Evolutionary conservation across 495 filamentous ascomycete genomes (phyloP).

Genomic region (Cercophora samala): DNA sequence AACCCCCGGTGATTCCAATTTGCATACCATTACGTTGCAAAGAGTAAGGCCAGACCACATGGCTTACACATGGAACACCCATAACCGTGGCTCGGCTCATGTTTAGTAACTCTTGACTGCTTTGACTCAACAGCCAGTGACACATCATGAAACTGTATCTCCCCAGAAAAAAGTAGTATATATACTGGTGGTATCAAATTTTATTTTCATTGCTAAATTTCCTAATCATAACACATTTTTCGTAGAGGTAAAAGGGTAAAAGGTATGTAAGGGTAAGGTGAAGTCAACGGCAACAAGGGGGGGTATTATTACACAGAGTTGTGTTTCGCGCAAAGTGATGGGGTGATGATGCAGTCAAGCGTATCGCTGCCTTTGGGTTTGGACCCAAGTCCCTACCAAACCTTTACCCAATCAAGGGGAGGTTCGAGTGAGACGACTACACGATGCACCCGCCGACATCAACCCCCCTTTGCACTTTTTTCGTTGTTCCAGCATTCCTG

Average conservation of each 20-base stretch:
- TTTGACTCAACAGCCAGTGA: neutral
- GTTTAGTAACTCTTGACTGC: no score
- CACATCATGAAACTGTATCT: neutral
- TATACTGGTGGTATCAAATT: constrained; percentile 1
- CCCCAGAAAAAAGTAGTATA: neutral
- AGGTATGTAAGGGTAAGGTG: neutral
- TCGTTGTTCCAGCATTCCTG: constrained; percentile 1
- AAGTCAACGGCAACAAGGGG: neutral
- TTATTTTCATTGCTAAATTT: neutral
- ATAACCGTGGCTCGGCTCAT: neutral
- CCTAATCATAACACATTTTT: neutral
- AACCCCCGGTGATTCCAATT: neutral
- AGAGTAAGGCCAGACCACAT: neutral
- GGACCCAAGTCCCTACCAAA: neutral
- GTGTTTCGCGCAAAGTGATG: neutral
- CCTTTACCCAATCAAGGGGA: neutral
- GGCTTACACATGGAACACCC: neutral
- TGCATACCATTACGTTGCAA: neutral
- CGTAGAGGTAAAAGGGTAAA: neutral
- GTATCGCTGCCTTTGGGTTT: constrained; percentile 7
- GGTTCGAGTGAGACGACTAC: neutral
- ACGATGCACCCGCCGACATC: neutral
- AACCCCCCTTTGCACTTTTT: neutral
- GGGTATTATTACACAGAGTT: neutral
- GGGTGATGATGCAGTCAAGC: neutral